phyloP scores from a whole-genome alignment of 2,329 filamentous ascomycete genomes.

The Ceratocystis cacaofunesta region DNA sequence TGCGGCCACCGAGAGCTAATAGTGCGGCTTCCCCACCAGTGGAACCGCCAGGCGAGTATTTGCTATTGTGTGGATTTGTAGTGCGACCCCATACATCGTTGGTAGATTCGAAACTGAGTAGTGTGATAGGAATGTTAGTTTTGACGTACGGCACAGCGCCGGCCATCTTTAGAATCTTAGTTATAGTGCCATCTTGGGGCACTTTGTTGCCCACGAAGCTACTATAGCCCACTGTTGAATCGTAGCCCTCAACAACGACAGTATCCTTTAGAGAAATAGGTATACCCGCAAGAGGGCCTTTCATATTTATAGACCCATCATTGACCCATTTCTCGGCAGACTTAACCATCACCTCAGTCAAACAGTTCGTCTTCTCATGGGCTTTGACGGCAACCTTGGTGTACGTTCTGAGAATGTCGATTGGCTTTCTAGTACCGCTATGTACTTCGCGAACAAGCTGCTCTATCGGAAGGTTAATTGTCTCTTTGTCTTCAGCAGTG shows the following conservation, averaged over 20 bases:
- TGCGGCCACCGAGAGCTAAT: conserved; percentile 66
- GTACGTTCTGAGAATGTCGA: conserved; percentile 69
- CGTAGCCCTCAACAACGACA: conserved; percentile 68
- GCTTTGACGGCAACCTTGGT: conserved; percentile 73
- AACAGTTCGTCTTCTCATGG: conserved; percentile 74
- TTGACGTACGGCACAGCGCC: conserved; percentile 86
- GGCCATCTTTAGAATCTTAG: conserved; percentile 67
- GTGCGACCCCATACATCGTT: conserved; percentile 67
- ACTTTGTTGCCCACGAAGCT: conserved; percentile 53
- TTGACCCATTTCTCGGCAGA: conserved; percentile 60
- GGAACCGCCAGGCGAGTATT: conserved; percentile 77
- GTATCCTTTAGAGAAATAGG: conserved; percentile 74
- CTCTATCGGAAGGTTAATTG: conserved; percentile 60
- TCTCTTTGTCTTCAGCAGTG: conserved; percentile 46
- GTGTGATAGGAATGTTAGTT: conserved; percentile 75
- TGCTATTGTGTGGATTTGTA: conserved; percentile 68
- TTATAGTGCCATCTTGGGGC: conserved; percentile 53
- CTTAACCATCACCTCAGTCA: conserved; percentile 72
- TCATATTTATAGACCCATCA: conserved; percentile 48
- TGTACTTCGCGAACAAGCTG: conserved; percentile 67
- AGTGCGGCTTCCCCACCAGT: conserved; percentile 76
- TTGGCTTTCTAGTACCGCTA: conserved; percentile 45
- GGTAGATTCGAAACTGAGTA: conserved; percentile 72
- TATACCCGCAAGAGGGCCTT: conserved; percentile 73
- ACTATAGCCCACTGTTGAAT: conserved; percentile 69